These are phyloP conservation scores for Graphilbum sp. DNA, from an alignment of 2,329 filamentous ascomycete genomes.

Conservation along the genomic window DNA sequence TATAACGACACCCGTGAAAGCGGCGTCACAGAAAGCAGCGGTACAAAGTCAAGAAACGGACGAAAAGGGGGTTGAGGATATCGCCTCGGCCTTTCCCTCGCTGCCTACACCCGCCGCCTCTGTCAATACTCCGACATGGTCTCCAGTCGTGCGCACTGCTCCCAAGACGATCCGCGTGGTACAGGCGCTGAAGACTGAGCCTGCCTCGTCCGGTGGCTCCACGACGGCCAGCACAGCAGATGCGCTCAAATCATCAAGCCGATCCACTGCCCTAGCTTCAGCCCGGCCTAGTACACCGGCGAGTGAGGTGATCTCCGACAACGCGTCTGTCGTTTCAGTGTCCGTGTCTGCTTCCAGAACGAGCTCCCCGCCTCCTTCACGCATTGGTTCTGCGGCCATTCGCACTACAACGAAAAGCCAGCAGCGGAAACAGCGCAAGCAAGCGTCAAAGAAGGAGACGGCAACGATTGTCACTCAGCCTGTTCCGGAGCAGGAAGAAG, in stretches of 20 bases:
- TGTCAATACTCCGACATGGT: conserved; percentile 24
- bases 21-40: conserved; percentile 13
- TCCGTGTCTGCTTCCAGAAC: conserved; percentile 54
- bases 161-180: conserved; percentile 56
- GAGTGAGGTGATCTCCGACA: conserved; percentile 64
- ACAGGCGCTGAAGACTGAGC: conserved; percentile 37
- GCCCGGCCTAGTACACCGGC: conserved; percentile 51
- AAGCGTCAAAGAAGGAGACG: conserved; percentile 47
- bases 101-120: conserved; percentile 27
- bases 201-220: neutral
- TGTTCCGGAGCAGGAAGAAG: conserved; percentile 26
- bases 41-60: conserved; percentile 14
- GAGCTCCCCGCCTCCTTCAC: conserved; percentile 51
- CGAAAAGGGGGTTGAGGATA: conserved; percentile 18
- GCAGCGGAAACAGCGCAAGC: conserved; percentile 59
- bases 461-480: conserved; percentile 30
- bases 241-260: neutral
- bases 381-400: conserved; percentile 52
- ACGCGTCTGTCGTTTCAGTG: conserved; percentile 55
- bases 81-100: conserved; percentile 30
- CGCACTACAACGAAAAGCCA: conserved; percentile 61
- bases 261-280: neutral
- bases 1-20: conserved; percentile 31
- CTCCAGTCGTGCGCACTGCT: conserved; percentile 32
- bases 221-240: neutral